Base-by-base conservation (phyloP, 1,139 yeast species). In the Geotrichum carabidarum region DNA sequence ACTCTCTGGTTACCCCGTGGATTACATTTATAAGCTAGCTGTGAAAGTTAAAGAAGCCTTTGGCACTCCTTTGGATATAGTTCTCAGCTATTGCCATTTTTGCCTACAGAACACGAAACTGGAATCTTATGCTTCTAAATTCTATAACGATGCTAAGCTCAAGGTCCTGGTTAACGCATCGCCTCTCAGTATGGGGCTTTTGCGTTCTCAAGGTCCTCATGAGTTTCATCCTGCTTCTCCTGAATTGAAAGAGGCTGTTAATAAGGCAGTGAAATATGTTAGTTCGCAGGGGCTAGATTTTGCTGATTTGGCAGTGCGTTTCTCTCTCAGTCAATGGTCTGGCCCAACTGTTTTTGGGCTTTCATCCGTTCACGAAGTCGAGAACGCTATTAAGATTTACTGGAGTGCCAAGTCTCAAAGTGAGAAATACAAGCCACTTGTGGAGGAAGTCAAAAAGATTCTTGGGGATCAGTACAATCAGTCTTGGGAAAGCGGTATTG, bases 1-100 rank as follows among this genome's bases (percentile, higher is more conserved):
- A 7, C 72, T 90, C 46, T 83, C 95, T 8, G 98, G 97, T 0
- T 90, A 89, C 65, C 97, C 97, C 0, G 82, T 91, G 22, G 81
- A 81, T 17, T 83, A 80, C 57, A 72, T 91, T 49, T 60, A 64
- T 14, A 50, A 63, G 41, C 58, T 70, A 18, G 70, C 74, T 31
- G 77, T 78, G 60, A 65, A 76, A 49, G 75, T 76, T 15, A 62
- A 60, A 31, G 46, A 52, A 55, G 60, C 32, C 59, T 71, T 61
- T 68, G 77, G 57, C 60, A 85, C 78, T 1, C 72, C 80, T 0
- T 69, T 91, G 56, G 97, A 91, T 67, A 81, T 84, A 1, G 77
- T 90, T 1, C 74, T 91, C 62, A 84, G 91, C 48, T 91, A 91
- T 68, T 83, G 88, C 55, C 84, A 91, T 65, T 83, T 89, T 66